Evolutionary conservation across 495 filamentous ascomycete genomes (phyloP), one percentile per base, ranked within the genome.

Genomic region (Aspergillus bridgeri): DNA sequence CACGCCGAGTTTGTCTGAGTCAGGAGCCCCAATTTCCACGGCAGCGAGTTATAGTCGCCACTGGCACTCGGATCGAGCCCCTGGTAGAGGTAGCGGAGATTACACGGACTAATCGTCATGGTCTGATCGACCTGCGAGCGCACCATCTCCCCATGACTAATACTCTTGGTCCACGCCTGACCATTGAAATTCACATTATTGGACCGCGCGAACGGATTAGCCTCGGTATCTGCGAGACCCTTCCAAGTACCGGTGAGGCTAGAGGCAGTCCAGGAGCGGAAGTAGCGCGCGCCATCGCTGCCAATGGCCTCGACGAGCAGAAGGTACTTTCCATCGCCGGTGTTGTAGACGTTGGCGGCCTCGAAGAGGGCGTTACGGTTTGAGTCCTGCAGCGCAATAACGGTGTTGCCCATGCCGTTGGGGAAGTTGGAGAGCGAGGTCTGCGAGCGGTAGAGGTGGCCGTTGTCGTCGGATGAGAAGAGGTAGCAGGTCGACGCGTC

Each of bases 1-100:
- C 44, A 46, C 6, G 17, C 44, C 44, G 44, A 46, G 6, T 46
- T 46, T 13, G 44, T 46, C 6, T 46, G 44, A 8, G 44, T 46
- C 18, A 46, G 17, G 44, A 46, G 8, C 8, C 44, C 44, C 18
- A 46, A 21, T 46, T 46, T 46, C 44, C 44, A 46, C 6, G 44
- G 44, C 44, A 46, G 44, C 17, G 44, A 9, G 17, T 46, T 46
- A 21, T 46, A 46, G 7, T 46, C 44, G 44, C 44, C 17, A 21
- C 44, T 46, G 18, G 44, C 44, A 7, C 17, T 46, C 17, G 44
- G 44, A 46, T 46, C 44, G 2, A 46, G 1, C 5, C 44, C 44
- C 44, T 46, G 44, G 44, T 46, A 46, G 8, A 46, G 44, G 17
- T 46, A 46, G 44, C 44, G 44, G 18, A 46, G 44, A 46, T 18